Conservation (phyloP, 2,329 filamentous ascomycete species). For the Aquanectria penicillioides region DNA sequence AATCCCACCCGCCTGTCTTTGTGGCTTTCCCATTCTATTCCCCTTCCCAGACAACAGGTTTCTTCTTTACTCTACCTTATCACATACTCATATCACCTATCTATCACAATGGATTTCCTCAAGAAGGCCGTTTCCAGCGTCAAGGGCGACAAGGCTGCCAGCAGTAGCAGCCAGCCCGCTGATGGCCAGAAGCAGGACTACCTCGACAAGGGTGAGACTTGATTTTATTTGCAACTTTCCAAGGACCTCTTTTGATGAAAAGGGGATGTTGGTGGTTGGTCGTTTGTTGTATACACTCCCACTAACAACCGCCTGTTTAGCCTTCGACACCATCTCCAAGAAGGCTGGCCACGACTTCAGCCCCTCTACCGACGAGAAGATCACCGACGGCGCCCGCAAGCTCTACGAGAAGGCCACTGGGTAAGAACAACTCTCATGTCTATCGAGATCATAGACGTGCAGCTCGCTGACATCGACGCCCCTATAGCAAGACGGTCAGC, state of each 20-base stretch:
- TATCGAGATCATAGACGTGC: not conserved
- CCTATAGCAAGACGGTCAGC: slow-evolving; percentile 33
- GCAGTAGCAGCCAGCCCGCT: not conserved
- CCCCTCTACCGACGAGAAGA: slow-evolving; percentile 50
- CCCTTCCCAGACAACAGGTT: not conserved
- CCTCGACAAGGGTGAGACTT: slow-evolving; percentile 52
- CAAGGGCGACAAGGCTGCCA: slow-evolving; percentile 11
- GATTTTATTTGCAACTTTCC: too few relatives aligned
- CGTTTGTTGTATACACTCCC: too few relatives aligned
- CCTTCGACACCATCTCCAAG: slow-evolving; percentile 42
- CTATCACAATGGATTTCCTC: slow-evolving; percentile 51
- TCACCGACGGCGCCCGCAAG: slow-evolving; percentile 48
- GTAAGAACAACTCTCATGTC: slow-evolving; percentile 37
- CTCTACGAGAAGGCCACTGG: slow-evolving; percentile 51
- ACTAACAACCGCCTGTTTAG: slow-evolving; percentile 28
- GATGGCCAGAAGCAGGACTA: slow-evolving; percentile 43
- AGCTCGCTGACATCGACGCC: slow-evolving; percentile 2
- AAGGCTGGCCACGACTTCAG: slow-evolving; percentile 49
- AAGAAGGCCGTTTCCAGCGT: slow-evolving; percentile 45
- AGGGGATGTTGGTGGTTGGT: too few relatives aligned
- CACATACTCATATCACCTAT: slow-evolving; percentile 2
- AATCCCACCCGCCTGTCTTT: not conserved
- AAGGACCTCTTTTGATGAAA: not conserved
- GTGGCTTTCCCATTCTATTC: not conserved
- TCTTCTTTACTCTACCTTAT: not conserved